phyloP scores from a whole-genome alignment of 2,329 filamentous ascomycete genomes.

The Drechslerella stenobrocha region DNA sequence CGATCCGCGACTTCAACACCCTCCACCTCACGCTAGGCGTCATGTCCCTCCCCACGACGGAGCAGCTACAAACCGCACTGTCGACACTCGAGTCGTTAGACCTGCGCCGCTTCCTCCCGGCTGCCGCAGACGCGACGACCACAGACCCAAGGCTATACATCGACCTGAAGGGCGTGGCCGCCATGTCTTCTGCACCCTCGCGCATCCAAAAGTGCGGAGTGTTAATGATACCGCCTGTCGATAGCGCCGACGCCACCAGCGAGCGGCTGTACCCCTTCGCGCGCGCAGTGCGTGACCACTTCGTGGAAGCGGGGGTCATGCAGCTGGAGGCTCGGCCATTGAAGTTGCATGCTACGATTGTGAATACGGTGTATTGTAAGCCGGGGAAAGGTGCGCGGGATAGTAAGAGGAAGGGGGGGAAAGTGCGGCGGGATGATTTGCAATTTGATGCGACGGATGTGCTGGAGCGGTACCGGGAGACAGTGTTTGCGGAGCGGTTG shows the following conservation, averaged over 20 bases:
- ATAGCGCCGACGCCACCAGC: slow-evolving; percentile 55
- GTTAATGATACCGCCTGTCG: slow-evolving; percentile 66
- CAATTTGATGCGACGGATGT: slow-evolving; percentile 62
- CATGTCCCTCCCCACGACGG: slow-evolving; percentile 60
- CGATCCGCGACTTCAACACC: slow-evolving; percentile 75
- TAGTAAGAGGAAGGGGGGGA: slow-evolving; percentile 55
- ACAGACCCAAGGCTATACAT: slow-evolving; percentile 2
- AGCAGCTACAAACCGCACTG: slow-evolving; percentile 10
- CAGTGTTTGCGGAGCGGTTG: slow-evolving; percentile 71
- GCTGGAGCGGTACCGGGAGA: slow-evolving; percentile 65
- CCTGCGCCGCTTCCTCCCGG: slow-evolving; percentile 21
- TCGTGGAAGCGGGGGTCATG: slow-evolving; percentile 64
- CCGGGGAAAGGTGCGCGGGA: slow-evolving; percentile 26
- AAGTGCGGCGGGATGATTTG: slow-evolving; percentile 44
- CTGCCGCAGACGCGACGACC: not conserved
- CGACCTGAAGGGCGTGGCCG: slow-evolving; percentile 22
- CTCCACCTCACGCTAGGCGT: slow-evolving; percentile 85
- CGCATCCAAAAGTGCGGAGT: slow-evolving; percentile 60
- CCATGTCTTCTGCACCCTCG: slow-evolving; percentile 6
- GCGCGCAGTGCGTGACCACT: slow-evolving; percentile 61
- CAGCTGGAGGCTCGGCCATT: slow-evolving; percentile 65
- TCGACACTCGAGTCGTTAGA: slow-evolving; percentile 18
- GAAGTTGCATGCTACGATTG: slow-evolving; percentile 82
- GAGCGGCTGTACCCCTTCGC: slow-evolving; percentile 64
- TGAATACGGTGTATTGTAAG: slow-evolving; percentile 81